Evolutionary conservation across 768 basidiomycete species (phyloP).

Genomic region (Lactarius sp.): DNA sequence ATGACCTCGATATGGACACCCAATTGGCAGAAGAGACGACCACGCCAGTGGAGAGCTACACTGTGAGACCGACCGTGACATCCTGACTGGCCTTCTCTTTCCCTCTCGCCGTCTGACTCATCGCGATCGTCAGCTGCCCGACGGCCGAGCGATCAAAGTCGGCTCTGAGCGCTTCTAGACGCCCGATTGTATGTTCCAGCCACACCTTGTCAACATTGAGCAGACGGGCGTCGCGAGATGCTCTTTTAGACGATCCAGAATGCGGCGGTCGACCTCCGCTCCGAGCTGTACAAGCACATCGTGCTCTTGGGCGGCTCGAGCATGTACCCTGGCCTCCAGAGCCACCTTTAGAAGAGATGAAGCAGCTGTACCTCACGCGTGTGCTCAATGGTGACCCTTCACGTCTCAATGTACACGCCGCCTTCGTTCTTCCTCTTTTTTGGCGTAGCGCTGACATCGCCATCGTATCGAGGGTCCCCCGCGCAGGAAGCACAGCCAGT

Average conservation of each 20-base stretch:
- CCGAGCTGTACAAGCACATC: constrained; percentile 95
- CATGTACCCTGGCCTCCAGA: constrained; percentile 98
- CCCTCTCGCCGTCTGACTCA: constrained; percentile 12
- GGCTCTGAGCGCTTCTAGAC: constrained; percentile 98
- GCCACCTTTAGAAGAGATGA: constrained; percentile 97
- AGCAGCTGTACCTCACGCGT: constrained; percentile 91
- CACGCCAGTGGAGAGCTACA: constrained; percentile 92
- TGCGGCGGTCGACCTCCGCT: constrained; percentile 83
- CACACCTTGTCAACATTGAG: constrained; percentile 94
- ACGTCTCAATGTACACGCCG: constrained; percentile 63
- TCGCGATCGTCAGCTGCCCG: constrained; percentile 64
- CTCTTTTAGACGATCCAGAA: constrained; percentile 93
- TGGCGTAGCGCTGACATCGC: too few species aligned
- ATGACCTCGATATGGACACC: too few species aligned
- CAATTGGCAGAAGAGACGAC: too few species aligned
- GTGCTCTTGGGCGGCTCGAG: constrained; percentile 96
- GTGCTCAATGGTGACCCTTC: constrained; percentile 78
- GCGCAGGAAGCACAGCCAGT: too few species aligned
- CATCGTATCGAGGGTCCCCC: too few species aligned
- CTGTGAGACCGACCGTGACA: constrained; percentile 42
- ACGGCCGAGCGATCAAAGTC: constrained; percentile 94
- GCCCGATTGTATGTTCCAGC: constrained; percentile 99
- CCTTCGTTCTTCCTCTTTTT: too few species aligned
- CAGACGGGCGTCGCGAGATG: constrained; percentile 97
- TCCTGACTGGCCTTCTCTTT: not conserved